A percentile compares a stretch with the other conserved stretches of the same genome.
These are phyloP conservation scores for Cadophora sp. DNA, from an alignment of 2,329 filamentous ascomycete species.

Conservation along the genomic window DNA sequence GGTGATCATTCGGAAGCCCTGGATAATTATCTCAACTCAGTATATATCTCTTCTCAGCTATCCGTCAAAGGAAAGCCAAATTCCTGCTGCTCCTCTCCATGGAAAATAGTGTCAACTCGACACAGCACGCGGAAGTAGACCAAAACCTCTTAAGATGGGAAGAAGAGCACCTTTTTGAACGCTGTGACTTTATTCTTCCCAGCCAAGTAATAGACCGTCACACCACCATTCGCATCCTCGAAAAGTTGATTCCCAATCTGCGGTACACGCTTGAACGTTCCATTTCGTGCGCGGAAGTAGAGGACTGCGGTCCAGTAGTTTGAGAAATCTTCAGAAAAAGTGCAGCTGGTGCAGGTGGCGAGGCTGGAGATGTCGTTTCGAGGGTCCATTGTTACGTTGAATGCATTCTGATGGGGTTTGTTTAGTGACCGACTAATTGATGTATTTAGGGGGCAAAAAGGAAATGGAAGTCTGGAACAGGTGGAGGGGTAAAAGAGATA, in stretches of 20 bases:
- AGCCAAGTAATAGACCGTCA: neutral
- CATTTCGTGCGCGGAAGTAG: neutral
- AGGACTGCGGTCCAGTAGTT: constrained; percentile 5
- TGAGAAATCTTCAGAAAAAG: neutral
- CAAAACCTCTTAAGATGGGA: too few relatives aligned
- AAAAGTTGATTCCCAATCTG: neutral
- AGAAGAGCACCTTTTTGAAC: neutral
- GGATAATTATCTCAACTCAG: too few relatives aligned
- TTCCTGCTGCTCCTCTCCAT: too few relatives aligned
- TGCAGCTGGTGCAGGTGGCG: neutral
- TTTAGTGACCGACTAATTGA: neutral
- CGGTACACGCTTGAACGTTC: neutral
- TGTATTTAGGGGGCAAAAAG: too few relatives aligned
- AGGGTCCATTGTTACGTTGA: neutral
- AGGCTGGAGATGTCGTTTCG: neutral
- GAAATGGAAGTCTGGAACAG: neutral
- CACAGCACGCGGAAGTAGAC: too few relatives aligned
- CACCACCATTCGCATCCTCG: neutral
- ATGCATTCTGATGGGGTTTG: neutral
- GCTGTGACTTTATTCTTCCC: neutral
- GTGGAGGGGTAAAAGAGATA: neutral
- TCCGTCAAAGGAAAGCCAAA: too few relatives aligned
- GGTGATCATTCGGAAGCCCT: neutral
- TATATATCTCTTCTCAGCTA: too few relatives aligned
- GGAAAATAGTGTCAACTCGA: too few relatives aligned